Percentiles rank a stretch among this genome's conserved stretches.
Evolutionary conservation across 176 grass and related monocot species (phyloP).

Genomic region (Oryza longistaminata): DNA sequence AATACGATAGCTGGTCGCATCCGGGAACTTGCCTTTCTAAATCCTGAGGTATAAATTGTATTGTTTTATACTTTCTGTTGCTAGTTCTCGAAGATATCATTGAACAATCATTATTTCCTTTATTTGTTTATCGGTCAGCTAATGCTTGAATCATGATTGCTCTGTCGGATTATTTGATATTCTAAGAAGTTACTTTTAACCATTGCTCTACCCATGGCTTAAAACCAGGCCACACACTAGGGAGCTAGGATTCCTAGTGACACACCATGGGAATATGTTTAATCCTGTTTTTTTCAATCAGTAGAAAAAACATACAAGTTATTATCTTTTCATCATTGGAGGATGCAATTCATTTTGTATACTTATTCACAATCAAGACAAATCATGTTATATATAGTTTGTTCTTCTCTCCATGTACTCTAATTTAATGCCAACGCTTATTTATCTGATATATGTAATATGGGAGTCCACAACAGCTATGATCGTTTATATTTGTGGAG

Average conservation of each 20-base stretch:
- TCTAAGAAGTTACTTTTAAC: background rate
- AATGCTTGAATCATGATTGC: slow-evolving; percentile 13
- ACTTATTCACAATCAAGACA: slow-evolving; percentile 1
- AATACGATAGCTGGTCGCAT: slow-evolving; percentile 90
- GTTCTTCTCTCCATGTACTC: background rate
- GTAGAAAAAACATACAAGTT: background rate
- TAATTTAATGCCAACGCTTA: too few species aligned
- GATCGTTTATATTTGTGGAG: slow-evolving; percentile 17
- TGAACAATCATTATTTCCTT: slow-evolving; percentile 9
- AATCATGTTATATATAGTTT: background rate
- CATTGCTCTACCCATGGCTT: background rate
- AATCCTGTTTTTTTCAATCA: background rate
- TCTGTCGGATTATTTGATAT: background rate
- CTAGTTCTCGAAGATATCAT: slow-evolving; percentile 1
- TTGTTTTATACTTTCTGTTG: background rate
- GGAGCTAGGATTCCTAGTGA: background rate
- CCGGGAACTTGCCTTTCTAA: slow-evolving; percentile 95
- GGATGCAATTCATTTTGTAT: background rate
- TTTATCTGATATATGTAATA: background rate
- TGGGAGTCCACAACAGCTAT: slow-evolving; percentile 5
- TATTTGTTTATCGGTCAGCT: slow-evolving; percentile 21
- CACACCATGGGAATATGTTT: background rate
- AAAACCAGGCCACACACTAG: background rate
- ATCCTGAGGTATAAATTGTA: slow-evolving; percentile 70
- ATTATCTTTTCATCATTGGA: background rate